Conservation (phyloP, 2,329 filamentous ascomycete species). For the Furcasterigmium furcatum region DNA sequence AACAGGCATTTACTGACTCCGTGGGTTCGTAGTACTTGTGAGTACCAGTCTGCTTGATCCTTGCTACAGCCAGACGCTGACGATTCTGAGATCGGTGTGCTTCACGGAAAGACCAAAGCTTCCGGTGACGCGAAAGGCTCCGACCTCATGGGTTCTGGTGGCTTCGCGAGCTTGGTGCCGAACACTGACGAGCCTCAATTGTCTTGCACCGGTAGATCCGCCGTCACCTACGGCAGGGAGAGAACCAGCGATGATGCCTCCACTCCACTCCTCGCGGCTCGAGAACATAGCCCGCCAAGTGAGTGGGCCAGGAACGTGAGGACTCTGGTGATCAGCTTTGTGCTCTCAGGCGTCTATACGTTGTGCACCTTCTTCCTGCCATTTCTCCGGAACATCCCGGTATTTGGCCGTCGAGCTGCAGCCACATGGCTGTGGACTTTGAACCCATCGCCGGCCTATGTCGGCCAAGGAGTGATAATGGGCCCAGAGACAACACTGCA, state of each 20-base stretch:
- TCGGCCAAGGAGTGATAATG: slow-evolving; percentile 98
- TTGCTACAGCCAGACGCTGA: background rate
- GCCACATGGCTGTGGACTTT: slow-evolving; percentile 89
- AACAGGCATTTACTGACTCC: too few species aligned
- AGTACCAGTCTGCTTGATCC: background rate
- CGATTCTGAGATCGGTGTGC: slow-evolving; percentile 62
- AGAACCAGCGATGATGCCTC: slow-evolving; percentile 3
- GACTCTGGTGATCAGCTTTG: slow-evolving; percentile 54
- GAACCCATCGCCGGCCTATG: slow-evolving; percentile 95
- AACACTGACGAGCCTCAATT: background rate
- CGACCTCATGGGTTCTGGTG: slow-evolving; percentile 30
- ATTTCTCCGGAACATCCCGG: slow-evolving; percentile 76
- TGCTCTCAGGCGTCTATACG: slow-evolving; percentile 64
- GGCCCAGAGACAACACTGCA: slow-evolving; percentile 91
- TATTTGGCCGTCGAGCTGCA: slow-evolving; percentile 75
- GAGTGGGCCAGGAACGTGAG: slow-evolving; percentile 47
- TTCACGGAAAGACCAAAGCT: slow-evolving; percentile 61
- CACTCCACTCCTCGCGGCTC: background rate
- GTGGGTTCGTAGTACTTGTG: too few species aligned
- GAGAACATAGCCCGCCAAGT: slow-evolving; percentile 8
- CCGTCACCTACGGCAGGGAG: background rate
- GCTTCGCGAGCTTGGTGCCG: slow-evolving; percentile 40
- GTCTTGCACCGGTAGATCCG: background rate
- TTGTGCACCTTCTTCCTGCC: slow-evolving; percentile 89
- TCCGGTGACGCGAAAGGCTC: slow-evolving; percentile 3